Percentiles rank a stretch among this genome's conserved stretches.
Evolutionary conservation across 768 basidiomycete genomes (phyloP).

Genomic region (Phaeotremella fagi): DNA sequence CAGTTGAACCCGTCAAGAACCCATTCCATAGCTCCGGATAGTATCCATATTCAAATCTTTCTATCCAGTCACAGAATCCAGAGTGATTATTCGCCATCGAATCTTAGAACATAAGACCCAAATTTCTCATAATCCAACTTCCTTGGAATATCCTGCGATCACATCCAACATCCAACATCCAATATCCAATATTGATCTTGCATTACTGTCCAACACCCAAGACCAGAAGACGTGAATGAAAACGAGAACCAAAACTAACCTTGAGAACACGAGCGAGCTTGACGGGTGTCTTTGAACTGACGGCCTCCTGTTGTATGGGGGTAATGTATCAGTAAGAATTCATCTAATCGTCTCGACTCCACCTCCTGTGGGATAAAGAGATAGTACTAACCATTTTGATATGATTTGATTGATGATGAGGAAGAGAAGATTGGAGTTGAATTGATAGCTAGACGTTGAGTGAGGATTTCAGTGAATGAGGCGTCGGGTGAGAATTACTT

Average conservation of each 20-base stretch:
- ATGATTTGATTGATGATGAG: background rate
- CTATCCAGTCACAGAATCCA: no score
- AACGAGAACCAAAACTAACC: constrained; percentile 53
- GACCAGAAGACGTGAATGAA: no score
- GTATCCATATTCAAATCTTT: no score
- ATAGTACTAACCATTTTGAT: background rate
- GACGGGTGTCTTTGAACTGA: constrained; percentile 57
- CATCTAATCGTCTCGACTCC: background rate
- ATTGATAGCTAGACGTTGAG: no score
- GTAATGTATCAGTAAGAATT: constrained; percentile 12
- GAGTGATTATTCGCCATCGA: no score
- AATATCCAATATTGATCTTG: background rate
- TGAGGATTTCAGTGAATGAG: no score
- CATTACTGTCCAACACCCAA: background rate
- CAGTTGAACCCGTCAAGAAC: no score
- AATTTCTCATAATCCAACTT: no score
- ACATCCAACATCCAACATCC: background rate
- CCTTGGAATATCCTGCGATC: no score
- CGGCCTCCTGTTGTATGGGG: constrained; percentile 34
- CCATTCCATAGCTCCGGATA: no score
- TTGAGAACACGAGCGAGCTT: constrained; percentile 98
- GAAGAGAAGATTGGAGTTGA: background rate
- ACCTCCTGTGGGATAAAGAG: background rate
- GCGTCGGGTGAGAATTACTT: background rate
- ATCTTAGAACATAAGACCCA: no score